Evolutionary conservation across 2,329 filamentous ascomycete species (phyloP), one percentile per base, ranked within the genome.

Genomic region (Aspergillus glaucus): DNA sequence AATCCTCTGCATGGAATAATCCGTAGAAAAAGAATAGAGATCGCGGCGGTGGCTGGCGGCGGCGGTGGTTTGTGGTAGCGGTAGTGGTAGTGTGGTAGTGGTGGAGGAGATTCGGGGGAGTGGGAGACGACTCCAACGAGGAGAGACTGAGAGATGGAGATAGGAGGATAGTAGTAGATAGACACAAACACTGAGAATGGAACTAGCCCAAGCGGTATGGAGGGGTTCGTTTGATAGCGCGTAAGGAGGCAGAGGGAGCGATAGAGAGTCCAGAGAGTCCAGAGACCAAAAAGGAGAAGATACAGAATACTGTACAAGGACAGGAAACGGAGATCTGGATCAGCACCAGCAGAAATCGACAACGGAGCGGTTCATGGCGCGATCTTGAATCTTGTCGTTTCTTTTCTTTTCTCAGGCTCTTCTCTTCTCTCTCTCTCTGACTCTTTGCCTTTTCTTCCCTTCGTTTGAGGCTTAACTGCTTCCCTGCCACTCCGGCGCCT

Each of bases 61-160:
- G 34, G 34, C 6, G 2, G 15, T 19, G 17, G 37, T 40, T 6
- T 6, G 15, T 12, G 17, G 37, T 22, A 21, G 37, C 17, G 15
- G 37, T 40, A 36, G 8, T 10, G 37, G 37, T 40, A 12, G 37
- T 40, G 37, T 39, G 15, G 36, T 39, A 39, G 36, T 39, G 17
- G 37, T 40, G 10, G 37, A 10, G 37, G 37, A 21, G 9, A 19
- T 12, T 19, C 15, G 37, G 36, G 36, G 36, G 17, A 40, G 37
- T 8, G 17, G 26, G 26, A 12, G 10, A 30, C 26, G 10, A 30
- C 10, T 30, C 51, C 58, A 55, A 54, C 53, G 55, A 57, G 55
- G 56, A 53, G 51, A 52, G 55, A 55, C 54, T 55, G 52, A 54
- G 55, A 55, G 57, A 51, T 54, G 55, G 54, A 48, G 44, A 52